These are phyloP conservation scores for Diaporthe sp. DNA, from an alignment of 2,329 filamentous ascomycete genomes.

Conservation along the genomic window DNA sequence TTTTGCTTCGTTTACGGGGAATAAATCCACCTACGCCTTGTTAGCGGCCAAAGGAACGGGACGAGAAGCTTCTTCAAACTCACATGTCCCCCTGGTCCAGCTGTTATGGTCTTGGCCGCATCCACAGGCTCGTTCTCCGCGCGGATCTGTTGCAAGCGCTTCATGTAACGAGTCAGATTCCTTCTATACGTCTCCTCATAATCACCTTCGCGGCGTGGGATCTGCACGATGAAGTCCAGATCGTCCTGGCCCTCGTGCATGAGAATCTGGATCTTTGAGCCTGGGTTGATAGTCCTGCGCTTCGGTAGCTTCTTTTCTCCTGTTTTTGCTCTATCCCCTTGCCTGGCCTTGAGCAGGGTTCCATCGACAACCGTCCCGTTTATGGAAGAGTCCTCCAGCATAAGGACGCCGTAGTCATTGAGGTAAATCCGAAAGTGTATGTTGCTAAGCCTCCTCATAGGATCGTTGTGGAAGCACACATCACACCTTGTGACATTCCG, in stretches of 20 bases:
- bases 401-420: slow-evolving; percentile 85
- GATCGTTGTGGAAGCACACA: slow-evolving; percentile 73
- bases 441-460: slow-evolving; percentile 84
- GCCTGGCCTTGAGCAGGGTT: slow-evolving; percentile 64
- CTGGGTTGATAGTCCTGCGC: slow-evolving; percentile 74
- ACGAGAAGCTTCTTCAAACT: slow-evolving; percentile 38
- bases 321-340: slow-evolving; percentile 49
- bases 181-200: slow-evolving; percentile 73
- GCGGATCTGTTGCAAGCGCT: slow-evolving; percentile 45
- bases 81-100: slow-evolving; percentile 60
- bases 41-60: not conserved
- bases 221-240: slow-evolving; percentile 85
- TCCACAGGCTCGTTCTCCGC: slow-evolving; percentile 37
- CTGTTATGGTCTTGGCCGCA: slow-evolving; percentile 57
- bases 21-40: slow-evolving; percentile 42
- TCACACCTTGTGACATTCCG: slow-evolving; percentile 80
- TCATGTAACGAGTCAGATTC: slow-evolving; percentile 77
- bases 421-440: slow-evolving; percentile 95
- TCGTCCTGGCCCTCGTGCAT: slow-evolving; percentile 64
- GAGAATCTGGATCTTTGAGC: slow-evolving; percentile 78
- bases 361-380: slow-evolving; percentile 93
- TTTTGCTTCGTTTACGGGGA: slow-evolving; percentile 37
- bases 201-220: slow-evolving; percentile 78
- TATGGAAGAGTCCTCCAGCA: slow-evolving; percentile 95
- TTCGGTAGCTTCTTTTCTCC: slow-evolving; percentile 9